Evolutionary conservation across 208 protist species (phyloP).

Genomic region (Crithidia bombi): DNA sequence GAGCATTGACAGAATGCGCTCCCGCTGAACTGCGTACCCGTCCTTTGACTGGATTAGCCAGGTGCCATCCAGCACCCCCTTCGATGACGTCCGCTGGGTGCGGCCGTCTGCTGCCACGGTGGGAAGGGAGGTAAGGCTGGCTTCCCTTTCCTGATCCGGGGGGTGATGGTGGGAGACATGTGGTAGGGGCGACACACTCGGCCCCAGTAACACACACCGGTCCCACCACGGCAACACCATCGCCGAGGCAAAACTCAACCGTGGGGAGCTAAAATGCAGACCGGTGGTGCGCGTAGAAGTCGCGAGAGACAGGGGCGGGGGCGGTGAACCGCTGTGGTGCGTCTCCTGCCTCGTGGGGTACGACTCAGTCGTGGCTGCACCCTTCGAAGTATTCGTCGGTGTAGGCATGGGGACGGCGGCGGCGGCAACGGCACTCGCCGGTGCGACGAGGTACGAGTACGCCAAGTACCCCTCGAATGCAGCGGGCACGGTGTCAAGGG

Average conservation of each 20-base stretch:
- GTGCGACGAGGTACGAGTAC: slow-evolving; percentile 66
- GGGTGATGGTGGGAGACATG: slow-evolving; percentile 18
- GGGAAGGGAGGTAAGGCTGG: background rate
- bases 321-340: no score
- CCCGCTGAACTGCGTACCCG: slow-evolving; percentile 40
- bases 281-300: slow-evolving; percentile 15
- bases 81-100: no score
- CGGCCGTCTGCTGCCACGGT: no score
- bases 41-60: slow-evolving; percentile 20
- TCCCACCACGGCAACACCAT: slow-evolving; percentile 82
- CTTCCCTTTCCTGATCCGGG: background rate
- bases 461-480: slow-evolving; percentile 46
- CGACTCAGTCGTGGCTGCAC: background rate
- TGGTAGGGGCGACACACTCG: slow-evolving; percentile 42
- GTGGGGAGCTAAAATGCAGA: slow-evolving; percentile 58
- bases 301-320: background rate
- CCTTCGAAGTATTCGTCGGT: background rate
- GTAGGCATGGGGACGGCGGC: background rate
- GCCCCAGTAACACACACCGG: slow-evolving; percentile 73
- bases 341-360: no score
- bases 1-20: slow-evolving; percentile 46
- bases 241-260: slow-evolving; percentile 66
- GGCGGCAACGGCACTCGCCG: slow-evolving; percentile 39
- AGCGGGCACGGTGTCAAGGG: slow-evolving; percentile 31
- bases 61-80: background rate